These are phyloP conservation scores for Oryza glumipatula DNA, from an alignment of 176 grass and related monocot genomes.

Conservation along the genomic window DNA sequence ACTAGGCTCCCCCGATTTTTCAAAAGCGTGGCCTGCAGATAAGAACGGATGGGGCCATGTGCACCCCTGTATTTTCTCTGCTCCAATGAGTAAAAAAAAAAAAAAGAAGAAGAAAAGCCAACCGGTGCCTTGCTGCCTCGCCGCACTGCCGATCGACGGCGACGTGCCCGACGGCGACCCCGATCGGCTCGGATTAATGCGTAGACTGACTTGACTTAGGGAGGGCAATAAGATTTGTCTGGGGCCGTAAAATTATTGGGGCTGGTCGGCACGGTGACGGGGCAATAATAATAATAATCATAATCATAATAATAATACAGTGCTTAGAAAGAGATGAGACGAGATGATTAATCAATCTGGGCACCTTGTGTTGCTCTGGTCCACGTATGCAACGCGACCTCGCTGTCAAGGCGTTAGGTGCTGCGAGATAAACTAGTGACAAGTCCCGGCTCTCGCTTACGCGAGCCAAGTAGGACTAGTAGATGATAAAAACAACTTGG, in stretches of 20 bases:
- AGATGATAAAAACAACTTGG: background rate
- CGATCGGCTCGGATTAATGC: background rate
- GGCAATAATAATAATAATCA: background rate
- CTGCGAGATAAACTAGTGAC: conserved; percentile 2
- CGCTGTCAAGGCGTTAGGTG: conserved; percentile 35
- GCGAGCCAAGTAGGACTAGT: background rate
- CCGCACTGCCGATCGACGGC: conserved; percentile 19
- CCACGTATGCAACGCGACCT: conserved; percentile 21
- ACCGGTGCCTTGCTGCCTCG: background rate
- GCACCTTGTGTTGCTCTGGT: conserved; percentile 8
- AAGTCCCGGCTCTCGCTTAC: conserved; percentile 16
- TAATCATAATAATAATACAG: background rate
- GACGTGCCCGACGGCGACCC: background rate
- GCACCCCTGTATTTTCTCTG: background rate
- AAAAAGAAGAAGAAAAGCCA: background rate
- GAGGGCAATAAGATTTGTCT: background rate
- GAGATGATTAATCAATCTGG: conserved; percentile 10
- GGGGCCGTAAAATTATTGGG: conserved; percentile 28
- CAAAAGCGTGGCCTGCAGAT: conserved; percentile 29
- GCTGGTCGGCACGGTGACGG: conserved; percentile 37
- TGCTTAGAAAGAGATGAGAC: background rate
- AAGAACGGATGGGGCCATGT: background rate
- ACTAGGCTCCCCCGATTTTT: background rate
- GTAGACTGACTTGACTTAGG: conserved; percentile 27
- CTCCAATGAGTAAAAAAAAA: conserved; percentile 18